These are phyloP conservation scores for Proliferodiscus dingleyae DNA, from an alignment of 2,329 filamentous ascomycete species.

Conservation along the genomic window DNA sequence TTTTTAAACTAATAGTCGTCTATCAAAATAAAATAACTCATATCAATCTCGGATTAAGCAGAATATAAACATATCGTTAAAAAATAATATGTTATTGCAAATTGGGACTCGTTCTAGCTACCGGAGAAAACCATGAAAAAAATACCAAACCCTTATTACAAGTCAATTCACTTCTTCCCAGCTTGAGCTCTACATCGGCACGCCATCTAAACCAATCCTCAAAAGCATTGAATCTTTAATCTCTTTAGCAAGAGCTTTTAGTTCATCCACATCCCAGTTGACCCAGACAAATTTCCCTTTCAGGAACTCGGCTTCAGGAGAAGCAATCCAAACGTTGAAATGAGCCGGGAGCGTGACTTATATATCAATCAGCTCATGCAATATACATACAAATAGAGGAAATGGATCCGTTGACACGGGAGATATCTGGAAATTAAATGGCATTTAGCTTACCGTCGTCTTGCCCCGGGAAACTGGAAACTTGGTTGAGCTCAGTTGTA, in stretches of 20 bases:
- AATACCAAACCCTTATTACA: too few species aligned
- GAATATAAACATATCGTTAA: too few species aligned
- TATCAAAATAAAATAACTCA: too few species aligned
- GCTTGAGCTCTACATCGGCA: constrained; percentile 19
- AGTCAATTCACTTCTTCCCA: too few species aligned
- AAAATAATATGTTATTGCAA: too few species aligned
- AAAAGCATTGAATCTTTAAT: constrained; percentile 25
- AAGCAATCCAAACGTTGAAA: constrained; percentile 24
- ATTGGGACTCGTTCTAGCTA: too few species aligned
- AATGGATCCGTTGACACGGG: too few species aligned
- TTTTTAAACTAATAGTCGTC: too few species aligned
- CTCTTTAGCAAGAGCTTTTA: constrained; percentile 33
- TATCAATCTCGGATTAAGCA: too few species aligned
- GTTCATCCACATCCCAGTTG: constrained; percentile 48
- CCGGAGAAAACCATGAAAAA: too few species aligned
- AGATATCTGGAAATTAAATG: neutral
- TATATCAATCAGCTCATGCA: neutral
- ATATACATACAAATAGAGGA: constrained; percentile 11
- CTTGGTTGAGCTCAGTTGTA: constrained; percentile 33
- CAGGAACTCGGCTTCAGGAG: constrained; percentile 41
- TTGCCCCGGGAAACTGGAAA: neutral
- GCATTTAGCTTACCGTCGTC: constrained; percentile 1
- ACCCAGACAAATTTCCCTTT: constrained; percentile 43
- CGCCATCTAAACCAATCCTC: constrained; percentile 18
- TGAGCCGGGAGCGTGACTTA: constrained; percentile 21